Evolutionary conservation across 352 stramenopile genomes (phyloP).

Genomic region (Globisporangium solare): DNA sequence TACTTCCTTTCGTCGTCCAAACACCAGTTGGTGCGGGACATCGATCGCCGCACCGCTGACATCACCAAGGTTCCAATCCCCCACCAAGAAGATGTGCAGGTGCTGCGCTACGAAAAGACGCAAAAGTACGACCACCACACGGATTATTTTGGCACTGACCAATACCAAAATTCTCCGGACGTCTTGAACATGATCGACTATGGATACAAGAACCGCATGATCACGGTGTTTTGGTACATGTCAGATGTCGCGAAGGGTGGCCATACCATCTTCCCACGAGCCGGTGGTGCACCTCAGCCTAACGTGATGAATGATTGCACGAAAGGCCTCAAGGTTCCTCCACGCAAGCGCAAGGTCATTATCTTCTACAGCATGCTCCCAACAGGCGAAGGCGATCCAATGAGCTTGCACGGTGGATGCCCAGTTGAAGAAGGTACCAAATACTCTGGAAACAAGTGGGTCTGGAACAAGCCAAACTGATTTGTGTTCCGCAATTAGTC

Average conservation of each 20-base stretch:
- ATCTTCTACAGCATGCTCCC: constrained; percentile 82
- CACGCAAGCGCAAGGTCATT: constrained; percentile 72
- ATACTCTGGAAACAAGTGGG: constrained; percentile 80
- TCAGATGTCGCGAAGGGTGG: constrained; percentile 66
- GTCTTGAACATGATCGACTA: constrained; percentile 54
- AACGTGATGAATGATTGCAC: constrained; percentile 50
- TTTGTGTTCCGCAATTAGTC: not conserved
- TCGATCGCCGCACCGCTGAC: constrained; percentile 61
- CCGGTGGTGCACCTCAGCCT: constrained; percentile 39
- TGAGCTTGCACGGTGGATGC: constrained; percentile 67
- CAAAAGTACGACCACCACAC: constrained; percentile 78
- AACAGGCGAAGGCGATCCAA: constrained; percentile 51
- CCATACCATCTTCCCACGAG: constrained; percentile 69
- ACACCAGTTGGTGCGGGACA: constrained; percentile 37
- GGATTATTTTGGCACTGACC: constrained; percentile 53
- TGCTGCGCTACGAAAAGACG: constrained; percentile 63
- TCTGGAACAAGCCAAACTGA: constrained; percentile 69
- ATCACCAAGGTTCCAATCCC: constrained; percentile 49
- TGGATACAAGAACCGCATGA: constrained; percentile 81
- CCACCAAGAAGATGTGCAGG: constrained; percentile 68
- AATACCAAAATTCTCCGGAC: constrained; percentile 31
- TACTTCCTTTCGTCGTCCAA: constrained; percentile 58
- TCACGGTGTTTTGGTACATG: constrained; percentile 87
- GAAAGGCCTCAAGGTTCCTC: constrained; percentile 55
- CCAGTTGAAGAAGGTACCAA: constrained; percentile 71